A percentile compares a stretch with the other conserved stretches of the same genome.
phyloP scores from a whole-genome alignment of 2,329 filamentous ascomycete species.

The Penicillium sp. region DNA sequence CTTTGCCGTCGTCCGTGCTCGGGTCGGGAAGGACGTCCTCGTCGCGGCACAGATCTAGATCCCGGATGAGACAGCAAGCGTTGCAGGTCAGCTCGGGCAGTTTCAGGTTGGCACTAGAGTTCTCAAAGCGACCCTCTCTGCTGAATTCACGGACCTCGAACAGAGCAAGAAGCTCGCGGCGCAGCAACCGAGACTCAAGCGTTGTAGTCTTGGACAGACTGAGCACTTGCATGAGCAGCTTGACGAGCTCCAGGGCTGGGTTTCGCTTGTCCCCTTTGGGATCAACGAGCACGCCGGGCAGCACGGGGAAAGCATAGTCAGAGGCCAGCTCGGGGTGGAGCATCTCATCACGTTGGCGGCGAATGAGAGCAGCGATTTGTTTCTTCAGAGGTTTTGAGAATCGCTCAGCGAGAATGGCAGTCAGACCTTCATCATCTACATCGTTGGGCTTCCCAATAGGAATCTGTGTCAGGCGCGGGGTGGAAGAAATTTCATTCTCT shows the following conservation, averaged over 20 bases:
- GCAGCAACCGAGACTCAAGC: constrained; percentile 81
- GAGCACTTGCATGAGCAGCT: constrained; percentile 88
- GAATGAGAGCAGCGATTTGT: constrained; percentile 78
- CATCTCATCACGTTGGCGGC: constrained; percentile 83
- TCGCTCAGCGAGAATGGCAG: constrained; percentile 72
- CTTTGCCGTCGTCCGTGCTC: constrained; percentile 31
- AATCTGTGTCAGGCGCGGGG: constrained; percentile 61
- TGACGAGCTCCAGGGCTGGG: constrained; percentile 86
- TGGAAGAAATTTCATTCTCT: constrained; percentile 62
- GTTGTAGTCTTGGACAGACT: constrained; percentile 87
- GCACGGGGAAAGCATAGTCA: constrained; percentile 81
- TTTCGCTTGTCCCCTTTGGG: constrained; percentile 64
- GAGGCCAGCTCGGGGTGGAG: constrained; percentile 82
- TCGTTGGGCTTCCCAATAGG: constrained; percentile 60
- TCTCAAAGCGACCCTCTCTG: constrained; percentile 81
- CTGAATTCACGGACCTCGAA: constrained; percentile 97
- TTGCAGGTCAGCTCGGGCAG: constrained; percentile 80
- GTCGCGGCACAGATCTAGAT: constrained; percentile 91
- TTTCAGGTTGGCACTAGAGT: constrained; percentile 75
- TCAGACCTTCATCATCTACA: constrained; percentile 60
- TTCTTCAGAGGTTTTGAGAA: constrained; percentile 92
- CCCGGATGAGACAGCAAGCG: constrained; percentile 84
- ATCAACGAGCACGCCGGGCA: constrained; percentile 58
- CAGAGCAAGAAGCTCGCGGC: constrained; percentile 83
- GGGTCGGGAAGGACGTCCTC: constrained; percentile 70